Evolutionary conservation across 2,329 filamentous ascomycete genomes (phyloP).

Genomic region (Fusarium torulosum): DNA sequence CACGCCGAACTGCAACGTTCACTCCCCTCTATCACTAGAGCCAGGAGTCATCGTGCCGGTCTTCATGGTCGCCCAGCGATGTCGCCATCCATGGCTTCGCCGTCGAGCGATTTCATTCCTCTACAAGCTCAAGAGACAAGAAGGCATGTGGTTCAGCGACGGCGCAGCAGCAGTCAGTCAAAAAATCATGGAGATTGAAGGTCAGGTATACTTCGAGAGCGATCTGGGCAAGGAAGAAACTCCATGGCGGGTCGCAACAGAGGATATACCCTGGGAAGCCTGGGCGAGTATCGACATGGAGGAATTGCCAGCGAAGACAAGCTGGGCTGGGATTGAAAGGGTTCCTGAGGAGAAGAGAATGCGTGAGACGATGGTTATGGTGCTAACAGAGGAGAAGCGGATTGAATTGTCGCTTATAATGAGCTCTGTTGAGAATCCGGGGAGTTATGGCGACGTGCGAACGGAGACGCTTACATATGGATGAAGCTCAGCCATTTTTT

Average conservation of each 20-base stretch:
- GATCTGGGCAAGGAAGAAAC: slow-evolving; percentile 21
- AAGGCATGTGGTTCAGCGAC: slow-evolving; percentile 52
- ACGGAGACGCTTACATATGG: slow-evolving; percentile 35
- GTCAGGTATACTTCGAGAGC: slow-evolving; percentile 36
- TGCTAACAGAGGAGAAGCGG: slow-evolving; percentile 30
- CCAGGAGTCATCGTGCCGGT: slow-evolving; percentile 51
- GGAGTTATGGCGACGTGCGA: slow-evolving; percentile 26
- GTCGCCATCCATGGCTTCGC: slow-evolving; percentile 50
- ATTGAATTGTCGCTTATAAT: slow-evolving; percentile 43
- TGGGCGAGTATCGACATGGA: slow-evolving; percentile 36
- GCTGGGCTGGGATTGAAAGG: slow-evolving; percentile 41
- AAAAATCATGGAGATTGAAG: slow-evolving; percentile 43
- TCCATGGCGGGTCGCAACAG: not conserved
- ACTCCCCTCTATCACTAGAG: slow-evolving; percentile 49
- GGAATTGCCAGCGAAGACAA: slow-evolving; percentile 19
- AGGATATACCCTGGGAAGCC: slow-evolving; percentile 41
- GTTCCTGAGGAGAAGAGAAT: slow-evolving; percentile 42
- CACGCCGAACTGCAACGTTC: slow-evolving; percentile 28
- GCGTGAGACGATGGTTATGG: slow-evolving; percentile 45
- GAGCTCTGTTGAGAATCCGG: slow-evolving; percentile 35
- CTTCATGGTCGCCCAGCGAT: slow-evolving; percentile 47
- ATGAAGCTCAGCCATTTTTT: not conserved
- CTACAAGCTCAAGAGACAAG: slow-evolving; percentile 47
- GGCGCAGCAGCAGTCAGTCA: slow-evolving; percentile 43
- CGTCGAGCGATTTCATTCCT: slow-evolving; percentile 47